A percentile compares a stretch with the other conserved stretches of the same genome.
phyloP scores from a whole-genome alignment of 352 stramenopile species.

The Detonula confervacea region DNA sequence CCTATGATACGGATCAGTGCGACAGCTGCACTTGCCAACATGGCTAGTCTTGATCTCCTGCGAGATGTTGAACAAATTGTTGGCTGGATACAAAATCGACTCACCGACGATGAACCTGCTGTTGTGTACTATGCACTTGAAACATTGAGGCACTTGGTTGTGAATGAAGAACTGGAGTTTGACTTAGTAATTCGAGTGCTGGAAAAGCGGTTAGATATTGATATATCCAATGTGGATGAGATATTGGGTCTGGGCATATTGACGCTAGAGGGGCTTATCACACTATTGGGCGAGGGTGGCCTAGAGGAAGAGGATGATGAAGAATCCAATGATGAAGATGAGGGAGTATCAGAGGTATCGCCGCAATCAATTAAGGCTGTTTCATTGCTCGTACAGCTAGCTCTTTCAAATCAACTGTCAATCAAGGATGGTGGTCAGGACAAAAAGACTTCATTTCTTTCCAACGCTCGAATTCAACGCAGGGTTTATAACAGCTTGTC shows the following conservation, averaged over 20 bases:
- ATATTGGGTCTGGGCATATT: constrained; percentile 49
- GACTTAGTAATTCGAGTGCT: constrained; percentile 75
- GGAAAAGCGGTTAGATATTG: constrained; percentile 65
- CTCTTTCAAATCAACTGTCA: constrained; percentile 20
- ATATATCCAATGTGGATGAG: constrained; percentile 44
- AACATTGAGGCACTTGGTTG: constrained; percentile 66
- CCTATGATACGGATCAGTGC: constrained; percentile 66
- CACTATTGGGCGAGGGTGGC: constrained; percentile 72
- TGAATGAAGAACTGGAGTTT: constrained; percentile 78
- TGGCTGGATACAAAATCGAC: constrained; percentile 68
- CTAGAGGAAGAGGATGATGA: constrained; percentile 56
- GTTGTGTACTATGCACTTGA: constrained; percentile 70
- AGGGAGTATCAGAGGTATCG: constrained; percentile 20
- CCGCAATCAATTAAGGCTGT: constrained; percentile 42
- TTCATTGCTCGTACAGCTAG: constrained; percentile 40
- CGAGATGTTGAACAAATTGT: constrained; percentile 74
- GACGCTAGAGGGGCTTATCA: constrained; percentile 64
- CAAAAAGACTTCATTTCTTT: constrained; percentile 1
- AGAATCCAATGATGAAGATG: constrained; percentile 41
- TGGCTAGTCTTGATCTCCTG: constrained; percentile 72
- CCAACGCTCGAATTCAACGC: constrained; percentile 31
- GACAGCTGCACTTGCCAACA: constrained; percentile 62
- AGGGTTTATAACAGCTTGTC: constrained; percentile 50
- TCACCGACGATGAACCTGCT: constrained; percentile 61
- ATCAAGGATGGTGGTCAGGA: constrained; percentile 13